Evolutionary conservation across 2,329 filamentous ascomycete genomes (phyloP).

Genomic region (Teratosphaeria zuluensis): DNA sequence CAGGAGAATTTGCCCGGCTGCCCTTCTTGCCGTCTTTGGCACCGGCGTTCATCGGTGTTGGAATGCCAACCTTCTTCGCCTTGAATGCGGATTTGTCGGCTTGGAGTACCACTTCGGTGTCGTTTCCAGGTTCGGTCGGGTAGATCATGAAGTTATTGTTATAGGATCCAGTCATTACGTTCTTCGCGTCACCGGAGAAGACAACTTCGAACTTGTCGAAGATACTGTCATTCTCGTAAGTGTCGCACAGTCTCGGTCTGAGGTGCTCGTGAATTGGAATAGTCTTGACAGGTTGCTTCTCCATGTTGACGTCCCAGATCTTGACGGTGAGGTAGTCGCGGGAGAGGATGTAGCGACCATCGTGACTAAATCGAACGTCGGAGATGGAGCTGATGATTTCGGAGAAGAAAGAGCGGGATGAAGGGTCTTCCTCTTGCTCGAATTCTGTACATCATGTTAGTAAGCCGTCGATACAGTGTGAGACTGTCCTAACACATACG

Average conservation of each 20-base stretch:
- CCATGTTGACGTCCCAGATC: constrained; percentile 99
- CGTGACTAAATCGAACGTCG: constrained; percentile 92
- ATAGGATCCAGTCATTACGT: constrained; percentile 99
- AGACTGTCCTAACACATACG: constrained; percentile 47
- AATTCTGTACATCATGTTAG: constrained; percentile 56
- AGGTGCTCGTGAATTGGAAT: constrained; percentile 98
- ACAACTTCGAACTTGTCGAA: constrained; percentile 99
- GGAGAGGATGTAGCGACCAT: constrained; percentile 93
- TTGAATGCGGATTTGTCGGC: constrained; percentile 99
- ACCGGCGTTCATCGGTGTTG: constrained; percentile 79
- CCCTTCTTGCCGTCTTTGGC: constrained; percentile 58
- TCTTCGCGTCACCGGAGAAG: constrained; percentile 95
- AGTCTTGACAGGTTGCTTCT: constrained; percentile 91
- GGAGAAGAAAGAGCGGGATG: constrained; percentile 96
- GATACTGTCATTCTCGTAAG: constrained; percentile 98
- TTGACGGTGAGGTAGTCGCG: constrained; percentile 98
- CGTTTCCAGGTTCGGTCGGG: constrained; percentile 87
- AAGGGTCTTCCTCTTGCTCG: constrained; percentile 95
- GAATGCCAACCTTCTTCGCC: constrained; percentile 97
- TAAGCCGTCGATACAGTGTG: constrained; percentile 2
- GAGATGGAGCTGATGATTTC: constrained; percentile 99
- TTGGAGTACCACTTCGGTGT: constrained; percentile 93
- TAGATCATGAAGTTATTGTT: constrained; percentile 99
- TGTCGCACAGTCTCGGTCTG: constrained; percentile 87
- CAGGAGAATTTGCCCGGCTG: constrained; percentile 81